phyloP scores from a whole-genome alignment of 2,329 filamentous ascomycete species.

The Talaromyces sp. region DNA sequence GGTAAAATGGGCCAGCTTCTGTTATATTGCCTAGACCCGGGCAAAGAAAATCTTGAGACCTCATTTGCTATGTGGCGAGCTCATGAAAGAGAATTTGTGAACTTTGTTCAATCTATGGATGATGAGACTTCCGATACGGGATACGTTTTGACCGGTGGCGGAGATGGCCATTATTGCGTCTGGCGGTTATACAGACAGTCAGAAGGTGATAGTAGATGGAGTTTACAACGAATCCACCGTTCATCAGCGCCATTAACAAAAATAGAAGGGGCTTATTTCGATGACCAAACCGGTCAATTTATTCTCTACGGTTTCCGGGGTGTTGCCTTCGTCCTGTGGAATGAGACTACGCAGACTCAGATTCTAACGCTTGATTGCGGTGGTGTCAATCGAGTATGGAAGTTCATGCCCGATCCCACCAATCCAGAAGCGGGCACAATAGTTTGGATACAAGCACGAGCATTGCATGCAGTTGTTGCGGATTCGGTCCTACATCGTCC shows the following conservation, averaged over 20 bases:
- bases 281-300: slow-evolving; percentile 51
- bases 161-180: slow-evolving; percentile 73
- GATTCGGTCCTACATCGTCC: slow-evolving; percentile 42
- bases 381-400: slow-evolving; percentile 76
- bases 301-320: slow-evolving; percentile 78
- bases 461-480: slow-evolving; percentile 48
- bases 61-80: slow-evolving; percentile 28
- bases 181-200: slow-evolving; percentile 41
- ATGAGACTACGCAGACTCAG: slow-evolving; percentile 68
- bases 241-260: slow-evolving; percentile 68
- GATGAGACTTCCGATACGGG: slow-evolving; percentile 20
- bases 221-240: slow-evolving; percentile 60
- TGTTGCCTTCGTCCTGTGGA: slow-evolving; percentile 77
- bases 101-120: slow-evolving; percentile 50
- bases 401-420: slow-evolving; percentile 43
- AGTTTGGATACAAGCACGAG: slow-evolving; percentile 71
- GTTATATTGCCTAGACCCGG: slow-evolving; percentile 38
- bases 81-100: slow-evolving; percentile 64
- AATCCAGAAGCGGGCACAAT: slow-evolving; percentile 40
- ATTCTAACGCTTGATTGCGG: slow-evolving; percentile 74
- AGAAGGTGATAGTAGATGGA: slow-evolving; percentile 25
- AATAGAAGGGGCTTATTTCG: slow-evolving; percentile 69
- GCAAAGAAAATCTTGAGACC: slow-evolving; percentile 23
- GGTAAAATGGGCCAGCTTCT: slow-evolving; percentile 56
- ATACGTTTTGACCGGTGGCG: slow-evolving; percentile 66